A percentile compares a stretch with the other conserved stretches of the same genome.
phyloP scores from a whole-genome alignment of 2,329 filamentous ascomycete species.

The Endoconidiophora polonica region DNA sequence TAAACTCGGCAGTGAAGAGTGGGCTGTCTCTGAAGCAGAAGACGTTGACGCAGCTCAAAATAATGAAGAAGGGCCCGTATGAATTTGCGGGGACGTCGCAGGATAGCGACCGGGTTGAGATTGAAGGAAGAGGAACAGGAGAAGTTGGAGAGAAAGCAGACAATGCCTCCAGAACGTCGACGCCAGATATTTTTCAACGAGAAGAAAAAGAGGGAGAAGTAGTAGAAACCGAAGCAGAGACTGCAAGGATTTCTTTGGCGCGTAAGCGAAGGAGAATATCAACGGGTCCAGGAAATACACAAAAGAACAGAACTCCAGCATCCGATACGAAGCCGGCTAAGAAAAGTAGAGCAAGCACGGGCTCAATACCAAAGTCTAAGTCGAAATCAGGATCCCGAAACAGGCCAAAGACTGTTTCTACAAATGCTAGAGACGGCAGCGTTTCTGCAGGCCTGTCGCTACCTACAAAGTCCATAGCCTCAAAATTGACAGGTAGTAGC shows the following conservation, averaged over 20 bases:
- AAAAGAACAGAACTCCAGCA: no score
- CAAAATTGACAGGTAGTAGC: conserved; percentile 4
- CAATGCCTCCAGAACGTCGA: neutral
- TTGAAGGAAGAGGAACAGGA: neutral
- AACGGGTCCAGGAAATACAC: no score
- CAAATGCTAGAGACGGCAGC: neutral
- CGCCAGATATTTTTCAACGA: neutral
- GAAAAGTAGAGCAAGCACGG: neutral
- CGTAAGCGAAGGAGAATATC: no score
- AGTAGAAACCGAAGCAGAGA: neutral
- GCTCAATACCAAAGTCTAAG: neutral
- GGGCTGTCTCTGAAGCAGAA: conserved; percentile 21
- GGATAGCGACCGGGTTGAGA: neutral
- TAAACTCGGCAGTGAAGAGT: no score
- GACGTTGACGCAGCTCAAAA: conserved; percentile 24
- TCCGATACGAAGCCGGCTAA: neutral
- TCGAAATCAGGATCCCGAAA: neutral
- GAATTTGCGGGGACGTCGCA: neutral
- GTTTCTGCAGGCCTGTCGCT: neutral
- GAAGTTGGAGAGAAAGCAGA: neutral
- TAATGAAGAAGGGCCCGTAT: neutral
- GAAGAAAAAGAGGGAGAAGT: neutral
- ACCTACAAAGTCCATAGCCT: no score
- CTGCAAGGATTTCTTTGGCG: no score
- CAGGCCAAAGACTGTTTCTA: conserved; percentile 14